phyloP scores from a whole-genome alignment of 2,329 filamentous ascomycete species.

The Aureobasidium sp. region DNA sequence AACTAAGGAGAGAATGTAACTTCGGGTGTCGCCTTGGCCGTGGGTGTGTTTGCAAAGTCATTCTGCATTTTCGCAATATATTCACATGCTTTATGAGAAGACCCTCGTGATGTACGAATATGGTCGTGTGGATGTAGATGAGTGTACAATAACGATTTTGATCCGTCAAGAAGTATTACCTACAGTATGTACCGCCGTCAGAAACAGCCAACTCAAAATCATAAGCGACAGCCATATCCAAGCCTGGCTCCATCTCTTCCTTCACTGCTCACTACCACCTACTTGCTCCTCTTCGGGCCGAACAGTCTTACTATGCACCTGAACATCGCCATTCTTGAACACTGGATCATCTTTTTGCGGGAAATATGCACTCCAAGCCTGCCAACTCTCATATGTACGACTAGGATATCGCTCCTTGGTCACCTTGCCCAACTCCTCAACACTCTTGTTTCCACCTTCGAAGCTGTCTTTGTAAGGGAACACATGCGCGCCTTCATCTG shows the following conservation, averaged over 20 bases:
- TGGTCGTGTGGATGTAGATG: too few relatives aligned
- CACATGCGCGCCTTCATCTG: conserved; percentile 21
- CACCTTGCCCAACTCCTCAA: conserved; percentile 12
- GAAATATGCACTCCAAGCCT: conserved; percentile 7
- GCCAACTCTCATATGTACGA: conserved; percentile 22
- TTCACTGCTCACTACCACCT: background rate
- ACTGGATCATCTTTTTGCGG: background rate
- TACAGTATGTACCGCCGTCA: too few relatives aligned
- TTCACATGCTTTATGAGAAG: too few relatives aligned
- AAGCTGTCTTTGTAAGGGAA: conserved; percentile 18
- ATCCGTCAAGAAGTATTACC: too few relatives aligned
- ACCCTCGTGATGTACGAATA: too few relatives aligned
- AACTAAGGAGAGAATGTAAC: too few relatives aligned
- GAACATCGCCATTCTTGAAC: background rate
- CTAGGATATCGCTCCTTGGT: conserved; percentile 24
- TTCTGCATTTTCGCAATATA: too few relatives aligned
- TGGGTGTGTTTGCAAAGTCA: too few relatives aligned
- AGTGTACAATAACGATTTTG: too few relatives aligned
- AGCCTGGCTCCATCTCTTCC: background rate
- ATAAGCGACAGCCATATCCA: too few relatives aligned
- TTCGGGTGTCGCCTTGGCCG: too few relatives aligned
- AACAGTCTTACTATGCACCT: background rate
- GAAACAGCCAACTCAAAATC: too few relatives aligned
- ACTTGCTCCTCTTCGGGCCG: background rate
- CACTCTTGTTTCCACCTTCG: conserved; percentile 16